A percentile compares a stretch with the other conserved stretches of the same genome.
phyloP scores from a whole-genome alignment of 495 filamentous ascomycete genomes.

The Podospora fimiseda region DNA sequence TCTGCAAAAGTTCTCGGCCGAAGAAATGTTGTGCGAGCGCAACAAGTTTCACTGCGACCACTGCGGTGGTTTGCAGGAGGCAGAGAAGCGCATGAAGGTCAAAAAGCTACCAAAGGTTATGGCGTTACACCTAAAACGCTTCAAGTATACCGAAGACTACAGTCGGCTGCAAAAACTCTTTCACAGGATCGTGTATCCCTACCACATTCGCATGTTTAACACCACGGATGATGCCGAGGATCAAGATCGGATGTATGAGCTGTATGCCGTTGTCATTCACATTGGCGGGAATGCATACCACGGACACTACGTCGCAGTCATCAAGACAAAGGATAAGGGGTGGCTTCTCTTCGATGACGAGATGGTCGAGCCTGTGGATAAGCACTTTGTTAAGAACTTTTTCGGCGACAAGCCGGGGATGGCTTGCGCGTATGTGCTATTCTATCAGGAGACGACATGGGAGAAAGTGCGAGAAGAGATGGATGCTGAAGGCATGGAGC shows the following conservation, averaged over 20 bases:
- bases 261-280: conserved; percentile 98
- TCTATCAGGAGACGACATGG: conserved; percentile 93
- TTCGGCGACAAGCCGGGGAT: conserved; percentile 88
- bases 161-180: conserved; percentile 93
- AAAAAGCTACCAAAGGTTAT: conserved; percentile 89
- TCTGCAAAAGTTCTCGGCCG: conserved; percentile 88
- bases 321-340: conserved; percentile 93
- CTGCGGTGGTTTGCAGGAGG: conserved; percentile 93
- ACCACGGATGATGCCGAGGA: conserved; percentile 96
- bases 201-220: conserved; percentile 93
- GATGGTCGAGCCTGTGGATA: conserved; percentile 96
- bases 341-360: conserved; percentile 98
- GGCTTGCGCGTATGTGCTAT: conserved; percentile 93
- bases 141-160: conserved; percentile 95
- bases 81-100: conserved; percentile 98
- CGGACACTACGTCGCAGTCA: conserved; percentile 94
- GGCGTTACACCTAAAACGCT: conserved; percentile 88
- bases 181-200: conserved; percentile 94
- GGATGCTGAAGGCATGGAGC: conserved; percentile 70
- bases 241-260: conserved; percentile 88
- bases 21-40: conserved; percentile 97
- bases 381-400: conserved; percentile 94
- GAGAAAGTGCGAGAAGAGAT: conserved; percentile 78
- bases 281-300: conserved; percentile 98
- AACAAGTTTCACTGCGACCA: conserved; percentile 99